These are phyloP conservation scores for Protomyces macrosporus DNA, from an alignment of 1,139 yeast species.

Conservation along the genomic window DNA sequence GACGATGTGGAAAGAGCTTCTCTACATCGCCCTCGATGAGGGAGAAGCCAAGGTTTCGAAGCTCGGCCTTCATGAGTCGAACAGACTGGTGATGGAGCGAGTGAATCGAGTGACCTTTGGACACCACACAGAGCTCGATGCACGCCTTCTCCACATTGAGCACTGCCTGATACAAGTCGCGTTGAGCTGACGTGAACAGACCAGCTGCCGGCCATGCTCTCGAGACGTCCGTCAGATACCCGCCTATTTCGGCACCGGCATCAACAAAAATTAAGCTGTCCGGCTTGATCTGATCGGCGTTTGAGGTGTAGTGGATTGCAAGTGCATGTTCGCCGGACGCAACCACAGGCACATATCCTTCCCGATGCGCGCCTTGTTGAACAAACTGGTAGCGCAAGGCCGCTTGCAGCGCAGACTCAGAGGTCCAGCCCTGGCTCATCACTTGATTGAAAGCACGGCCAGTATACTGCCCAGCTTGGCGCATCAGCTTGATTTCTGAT, in stretches of 20 bases:
- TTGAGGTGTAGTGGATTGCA: conserved; percentile 84
- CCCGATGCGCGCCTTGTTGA: conserved; percentile 66
- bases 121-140: conserved; percentile 59
- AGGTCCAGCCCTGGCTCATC: conserved; percentile 52
- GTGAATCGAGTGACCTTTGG: conserved; percentile 53
- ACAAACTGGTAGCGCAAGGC: conserved; percentile 59
- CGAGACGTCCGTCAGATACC: conserved; percentile 92
- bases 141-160: conserved; percentile 75
- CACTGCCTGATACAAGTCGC: conserved; percentile 82
- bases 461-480: conserved; percentile 74
- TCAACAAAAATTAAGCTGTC: conserved; percentile 88
- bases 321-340: conserved; percentile 63
- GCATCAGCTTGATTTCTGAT: conserved; percentile 71
- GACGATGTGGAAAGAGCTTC: conserved; percentile 80
- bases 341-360: conserved; percentile 92
- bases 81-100: conserved; percentile 74
- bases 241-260: conserved; percentile 90
- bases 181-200: conserved; percentile 69
- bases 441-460: conserved; percentile 81
- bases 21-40: conserved; percentile 33
- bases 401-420: conserved; percentile 82
- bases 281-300: conserved; percentile 54
- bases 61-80: conserved; percentile 53
- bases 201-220: conserved; percentile 89
- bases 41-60: conserved; percentile 66